Percentiles rank a stretch among this genome's conserved stretches.
Conservation (phyloP, 352 stramenopile species). For the Globisporangium canariense region DNA sequence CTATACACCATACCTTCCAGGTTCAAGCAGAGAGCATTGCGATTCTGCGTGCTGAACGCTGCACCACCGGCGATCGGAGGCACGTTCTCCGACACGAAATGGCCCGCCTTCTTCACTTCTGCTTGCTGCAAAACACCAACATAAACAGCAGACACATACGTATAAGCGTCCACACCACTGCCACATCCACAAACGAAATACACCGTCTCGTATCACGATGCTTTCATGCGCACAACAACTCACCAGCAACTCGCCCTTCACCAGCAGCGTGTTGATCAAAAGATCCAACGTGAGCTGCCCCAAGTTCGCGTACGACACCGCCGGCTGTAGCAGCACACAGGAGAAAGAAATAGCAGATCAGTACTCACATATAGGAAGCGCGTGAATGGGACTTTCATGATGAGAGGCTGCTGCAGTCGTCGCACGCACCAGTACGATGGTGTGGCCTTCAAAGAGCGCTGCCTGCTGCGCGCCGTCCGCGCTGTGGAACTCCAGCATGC, state of each 20-base stretch:
- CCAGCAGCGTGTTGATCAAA: constrained; percentile 69
- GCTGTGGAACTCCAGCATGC: constrained; percentile 15
- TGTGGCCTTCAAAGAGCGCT: constrained; percentile 49
- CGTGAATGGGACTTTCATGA: neutral
- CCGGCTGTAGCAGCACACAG: constrained; percentile 32
- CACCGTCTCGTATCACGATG: neutral
- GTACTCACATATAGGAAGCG: neutral
- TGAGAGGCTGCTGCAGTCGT: neutral
- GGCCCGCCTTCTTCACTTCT: constrained; percentile 40
- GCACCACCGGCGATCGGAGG: constrained; percentile 57
- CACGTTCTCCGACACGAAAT: constrained; percentile 59
- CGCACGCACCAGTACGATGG: constrained; percentile 47
- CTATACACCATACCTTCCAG: constrained; percentile 44
- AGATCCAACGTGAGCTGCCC: constrained; percentile 78
- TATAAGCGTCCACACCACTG: neutral
- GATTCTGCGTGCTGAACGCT: constrained; percentile 44
- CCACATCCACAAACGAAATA: neutral
- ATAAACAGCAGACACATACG: neutral
- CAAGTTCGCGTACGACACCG: constrained; percentile 78
- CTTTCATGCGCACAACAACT: constrained; percentile 4
- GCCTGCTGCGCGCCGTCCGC: neutral
- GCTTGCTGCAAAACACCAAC: constrained; percentile 25
- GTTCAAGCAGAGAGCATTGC: constrained; percentile 62
- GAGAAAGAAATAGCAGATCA: neutral
- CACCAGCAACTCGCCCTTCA: constrained; percentile 43